These are phyloP conservation scores for Aspergillus awamori DNA, from an alignment of 2,329 filamentous ascomycete species.

Conservation along the genomic window DNA sequence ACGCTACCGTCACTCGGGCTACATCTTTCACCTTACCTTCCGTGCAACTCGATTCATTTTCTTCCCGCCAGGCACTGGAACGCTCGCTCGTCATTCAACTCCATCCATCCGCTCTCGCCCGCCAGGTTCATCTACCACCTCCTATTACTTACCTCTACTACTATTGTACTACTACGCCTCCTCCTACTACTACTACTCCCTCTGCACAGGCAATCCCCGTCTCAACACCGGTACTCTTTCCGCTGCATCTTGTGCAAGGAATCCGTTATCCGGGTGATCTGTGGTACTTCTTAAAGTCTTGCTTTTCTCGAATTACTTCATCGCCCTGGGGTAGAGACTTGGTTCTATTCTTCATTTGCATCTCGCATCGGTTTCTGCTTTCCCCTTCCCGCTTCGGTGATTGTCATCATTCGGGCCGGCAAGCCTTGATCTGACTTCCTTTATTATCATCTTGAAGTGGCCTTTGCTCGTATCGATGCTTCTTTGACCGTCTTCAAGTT, in stretches of 20 bases:
- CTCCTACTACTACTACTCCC: conserved; percentile 19
- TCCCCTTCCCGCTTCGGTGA: conserved; percentile 1
- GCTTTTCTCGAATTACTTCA: conserved; percentile 22
- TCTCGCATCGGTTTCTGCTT: not conserved
- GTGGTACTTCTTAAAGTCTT: conserved; percentile 26
- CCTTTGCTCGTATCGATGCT: conserved; percentile 12
- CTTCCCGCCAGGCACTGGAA: not conserved
- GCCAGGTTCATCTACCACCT: conserved; percentile 2
- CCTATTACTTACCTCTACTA: no score
- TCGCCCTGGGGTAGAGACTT: conserved; percentile 12
- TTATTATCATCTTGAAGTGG: conserved; percentile 10
- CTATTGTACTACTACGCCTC: not conserved
- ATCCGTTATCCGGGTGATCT: conserved; percentile 11
- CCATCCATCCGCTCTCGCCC: not conserved
- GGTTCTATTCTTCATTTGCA: not conserved
- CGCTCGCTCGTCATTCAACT: not conserved
- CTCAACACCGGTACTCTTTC: conserved; percentile 7
- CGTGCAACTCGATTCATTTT: conserved; percentile 12
- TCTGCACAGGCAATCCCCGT: not conserved
- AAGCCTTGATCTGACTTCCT: not conserved
- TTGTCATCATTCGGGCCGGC: not conserved
- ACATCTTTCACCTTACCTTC: conserved; percentile 1
- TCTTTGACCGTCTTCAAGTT: conserved; percentile 15
- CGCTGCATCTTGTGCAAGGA: conserved; percentile 18
- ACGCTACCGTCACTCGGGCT: conserved; percentile 1